phyloP scores from a whole-genome alignment of 371 early-diverging fungal species.

The Capillidium rhysosporum region DNA sequence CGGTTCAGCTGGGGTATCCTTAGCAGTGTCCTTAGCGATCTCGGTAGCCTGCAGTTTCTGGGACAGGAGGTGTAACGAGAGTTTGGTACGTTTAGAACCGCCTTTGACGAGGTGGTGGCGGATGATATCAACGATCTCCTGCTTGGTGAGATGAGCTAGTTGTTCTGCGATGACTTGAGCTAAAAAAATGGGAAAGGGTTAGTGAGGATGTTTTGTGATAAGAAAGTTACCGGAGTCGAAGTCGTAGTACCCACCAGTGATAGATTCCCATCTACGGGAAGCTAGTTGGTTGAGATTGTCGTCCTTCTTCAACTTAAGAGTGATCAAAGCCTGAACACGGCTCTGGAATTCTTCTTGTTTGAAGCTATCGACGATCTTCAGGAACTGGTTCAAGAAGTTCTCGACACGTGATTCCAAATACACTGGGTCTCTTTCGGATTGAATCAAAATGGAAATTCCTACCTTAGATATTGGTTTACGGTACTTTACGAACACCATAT shows the following conservation, averaged over 20 bases:
- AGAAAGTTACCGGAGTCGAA: conserved; percentile 31
- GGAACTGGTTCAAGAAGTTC: conserved; percentile 37
- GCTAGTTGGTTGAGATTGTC: conserved; percentile 67
- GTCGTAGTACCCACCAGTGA: conserved; percentile 60
- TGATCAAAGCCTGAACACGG: conserved; percentile 47
- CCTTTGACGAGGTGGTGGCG: neutral
- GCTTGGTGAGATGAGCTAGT: too few species aligned
- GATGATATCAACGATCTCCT: neutral
- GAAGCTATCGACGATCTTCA: conserved; percentile 29
- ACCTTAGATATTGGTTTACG: neutral
- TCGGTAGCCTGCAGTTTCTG: neutral
- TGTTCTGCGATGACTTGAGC: too few species aligned
- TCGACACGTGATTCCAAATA: conserved; percentile 66
- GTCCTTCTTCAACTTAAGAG: conserved; percentile 56
- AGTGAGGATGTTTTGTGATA: too few species aligned
- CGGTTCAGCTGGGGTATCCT: neutral
- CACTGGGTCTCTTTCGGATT: conserved; percentile 70
- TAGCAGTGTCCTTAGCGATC: neutral
- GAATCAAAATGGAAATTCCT: conserved; percentile 56
- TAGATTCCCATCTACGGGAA: conserved; percentile 52
- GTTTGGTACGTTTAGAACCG: neutral
- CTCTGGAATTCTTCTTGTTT: conserved; percentile 46
- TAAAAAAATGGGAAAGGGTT: too few species aligned
- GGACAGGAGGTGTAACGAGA: neutral
- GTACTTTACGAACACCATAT: conserved; percentile 50